phyloP scores from a whole-genome alignment of 2,329 filamentous ascomycete genomes.

The Pyrenophora tritici-repentis region DNA sequence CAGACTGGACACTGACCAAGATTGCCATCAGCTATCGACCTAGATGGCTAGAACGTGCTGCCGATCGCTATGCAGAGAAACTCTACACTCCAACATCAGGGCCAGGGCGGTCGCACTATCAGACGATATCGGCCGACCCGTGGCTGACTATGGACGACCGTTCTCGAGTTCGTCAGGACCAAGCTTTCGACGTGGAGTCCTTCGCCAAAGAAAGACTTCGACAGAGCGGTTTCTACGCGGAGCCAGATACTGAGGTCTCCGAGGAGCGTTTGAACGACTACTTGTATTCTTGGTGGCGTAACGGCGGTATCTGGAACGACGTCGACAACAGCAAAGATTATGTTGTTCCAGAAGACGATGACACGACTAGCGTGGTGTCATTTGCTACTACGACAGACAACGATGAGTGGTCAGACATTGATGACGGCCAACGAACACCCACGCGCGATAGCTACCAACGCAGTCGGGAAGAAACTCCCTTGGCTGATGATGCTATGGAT shows the following conservation, averaged over 20 bases:
- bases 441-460: slow-evolving; percentile 66
- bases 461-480: slow-evolving; percentile 60
- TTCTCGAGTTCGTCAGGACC: slow-evolving; percentile 26
- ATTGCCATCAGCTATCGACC: slow-evolving; percentile 68
- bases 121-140: slow-evolving; percentile 15
- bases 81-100: slow-evolving; percentile 8
- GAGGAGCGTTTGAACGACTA: slow-evolving; percentile 73
- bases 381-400: slow-evolving; percentile 58
- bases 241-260: slow-evolving; percentile 40
- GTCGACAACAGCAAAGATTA: slow-evolving; percentile 83
- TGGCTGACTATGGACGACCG: slow-evolving; percentile 36
- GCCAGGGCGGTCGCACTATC: slow-evolving; percentile 1
- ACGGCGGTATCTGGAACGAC: slow-evolving; percentile 83
- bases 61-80: slow-evolving; percentile 47
- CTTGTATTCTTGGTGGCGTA: slow-evolving; percentile 83
- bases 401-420: slow-evolving; percentile 45
- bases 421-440: slow-evolving; percentile 68
- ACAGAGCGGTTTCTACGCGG: slow-evolving; percentile 38
- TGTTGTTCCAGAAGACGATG: slow-evolving; percentile 66
- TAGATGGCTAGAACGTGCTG: slow-evolving; percentile 64
- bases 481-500: slow-evolving; percentile 56
- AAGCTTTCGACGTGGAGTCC: slow-evolving; percentile 73
- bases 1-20: slow-evolving; percentile 60
- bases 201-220: slow-evolving; percentile 71
- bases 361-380: slow-evolving; percentile 82